phyloP scores from a whole-genome alignment of 2,329 filamentous ascomycete genomes.

The Phaeosphaeria sp. region DNA sequence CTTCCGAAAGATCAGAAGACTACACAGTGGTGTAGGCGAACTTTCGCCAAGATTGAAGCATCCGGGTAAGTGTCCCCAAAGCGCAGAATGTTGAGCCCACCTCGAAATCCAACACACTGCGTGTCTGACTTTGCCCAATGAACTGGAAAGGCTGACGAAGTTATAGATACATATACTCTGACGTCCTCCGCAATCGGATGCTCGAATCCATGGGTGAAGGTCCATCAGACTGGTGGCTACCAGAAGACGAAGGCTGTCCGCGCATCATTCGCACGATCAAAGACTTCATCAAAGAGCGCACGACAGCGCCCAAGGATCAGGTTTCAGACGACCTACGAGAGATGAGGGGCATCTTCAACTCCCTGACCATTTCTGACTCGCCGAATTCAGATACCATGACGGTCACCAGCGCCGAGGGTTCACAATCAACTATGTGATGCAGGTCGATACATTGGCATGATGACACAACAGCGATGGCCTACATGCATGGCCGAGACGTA shows the following conservation, averaged over 20 bases:
- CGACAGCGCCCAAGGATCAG: conserved; percentile 57
- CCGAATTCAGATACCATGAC: conserved; percentile 37
- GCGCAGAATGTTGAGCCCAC: neutral
- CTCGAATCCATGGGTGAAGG: conserved; percentile 76
- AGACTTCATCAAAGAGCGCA: conserved; percentile 80
- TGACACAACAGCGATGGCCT: conserved; percentile 29
- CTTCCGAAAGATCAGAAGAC: conserved; percentile 77
- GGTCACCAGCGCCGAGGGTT: conserved; percentile 32
- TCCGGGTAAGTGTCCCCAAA: conserved; percentile 68
- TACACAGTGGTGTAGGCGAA: conserved; percentile 78
- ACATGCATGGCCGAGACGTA: conserved; percentile 23
- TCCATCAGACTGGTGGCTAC: conserved; percentile 86
- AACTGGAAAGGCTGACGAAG: neutral
- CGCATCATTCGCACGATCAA: conserved; percentile 78
- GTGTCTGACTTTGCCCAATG: neutral
- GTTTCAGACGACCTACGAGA: conserved; percentile 72
- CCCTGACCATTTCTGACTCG: conserved; percentile 47
- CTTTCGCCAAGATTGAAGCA: conserved; percentile 78
- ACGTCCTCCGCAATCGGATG: conserved; percentile 75
- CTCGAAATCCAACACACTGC: conserved; percentile 11
- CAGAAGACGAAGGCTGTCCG: conserved; percentile 77
- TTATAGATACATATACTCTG: conserved; percentile 80
- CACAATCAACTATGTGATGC: conserved; percentile 19
- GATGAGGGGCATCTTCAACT: conserved; percentile 71
- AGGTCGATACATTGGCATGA: conserved; percentile 31